Evolutionary conservation across 1,139 yeast genomes (phyloP), one percentile per base, ranked within the genome.

Genomic region (Yamadazyma aaseri): DNA sequence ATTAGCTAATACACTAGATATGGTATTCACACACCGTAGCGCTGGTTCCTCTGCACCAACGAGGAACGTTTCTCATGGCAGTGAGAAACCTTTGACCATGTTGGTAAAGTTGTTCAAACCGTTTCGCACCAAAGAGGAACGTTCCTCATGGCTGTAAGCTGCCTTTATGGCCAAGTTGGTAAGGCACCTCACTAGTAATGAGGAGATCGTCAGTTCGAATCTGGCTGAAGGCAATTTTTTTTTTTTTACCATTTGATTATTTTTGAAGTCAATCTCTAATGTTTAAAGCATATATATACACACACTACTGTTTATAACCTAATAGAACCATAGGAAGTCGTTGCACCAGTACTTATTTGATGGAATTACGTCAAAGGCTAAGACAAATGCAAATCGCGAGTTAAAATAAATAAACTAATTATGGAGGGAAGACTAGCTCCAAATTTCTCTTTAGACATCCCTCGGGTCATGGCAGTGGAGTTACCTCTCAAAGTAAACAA

Each of bases 161-260:
- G 65, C 65, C 63, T 57, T 53, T 73, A 75, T 77, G 83, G 83
- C 86, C 86, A 80, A 81, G 86, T 79, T 80, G 87, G 86, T 81
- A 81, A 81, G 86, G 87, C 87, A 83, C 84, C 79, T 79, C 86
- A 81, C 87, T 81, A 81, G 86, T 81, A 81, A 81, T 81, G 86
- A 79, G 79, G 84, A 81, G 87, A 81, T 81, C 87, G 80, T 77
- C 85, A 80, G 86, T 80, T 80, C 86, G 81, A 80, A 69, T 79
- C 86, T 79, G 84, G 79, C 76, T 76, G 80, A 75, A 76, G 81
- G 84, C 85, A 79, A 46, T 49, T 49, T 43, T 61, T 65, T 63
- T 46, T 38, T 27, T 8, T 13, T 12, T 17, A 4, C 24, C 5
- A 18, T 28, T 18, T 12, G 25, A n/a, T n/a, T n/a, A n/a, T n/a